Base-by-base conservation (phyloP, 345 rosid genomes). In the Mercurialis annua region DNA sequence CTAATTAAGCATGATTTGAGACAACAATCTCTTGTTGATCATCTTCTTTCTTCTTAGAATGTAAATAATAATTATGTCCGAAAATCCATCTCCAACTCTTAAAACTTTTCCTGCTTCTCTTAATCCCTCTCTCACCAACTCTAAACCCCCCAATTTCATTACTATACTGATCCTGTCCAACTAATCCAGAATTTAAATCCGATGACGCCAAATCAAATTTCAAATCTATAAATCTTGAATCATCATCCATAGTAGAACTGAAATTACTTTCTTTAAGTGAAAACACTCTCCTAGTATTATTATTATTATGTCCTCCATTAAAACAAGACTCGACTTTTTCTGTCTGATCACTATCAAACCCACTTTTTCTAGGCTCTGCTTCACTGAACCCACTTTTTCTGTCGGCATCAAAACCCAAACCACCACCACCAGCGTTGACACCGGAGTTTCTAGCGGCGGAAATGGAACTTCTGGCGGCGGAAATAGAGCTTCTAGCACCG, bases 51-150 rank as follows among this genome's bases (percentile, higher is more conserved):
- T 78, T 82, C 80, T 69, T 75, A 24, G 74, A 48, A 69, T 46
- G 74, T 47, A 78, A 83, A 67, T 76, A 83, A 67, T 76, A 84
- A 67, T 74, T 86, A 59, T 85, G 86, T 77, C 86, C 77, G 83
- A 94, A 91, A 21, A 91, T 85, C 99, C 99, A 91, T 48, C 84
- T 81, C 97, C 97, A 91, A 6, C 99, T 95, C 75, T 81, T 91
- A 81, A 94, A 91, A 75, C 95, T 94, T 57, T 67, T 89, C 59
- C 90, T 73, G 85, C 84, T 87, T 81, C 85, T 88, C 71, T 83
- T 85, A 48, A 83, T 83, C 64, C 87, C 89, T 50, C 86, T 69
- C 52, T 87, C 99, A 65, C 73, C 81, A 66, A 80, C 80, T 31
- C 71, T 27, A n/a, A 60, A 65, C 34, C 44, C 48, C 40, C 76